phyloP scores from a whole-genome alignment of 176 grass and related monocot species.

The Thalia dealbata region DNA sequence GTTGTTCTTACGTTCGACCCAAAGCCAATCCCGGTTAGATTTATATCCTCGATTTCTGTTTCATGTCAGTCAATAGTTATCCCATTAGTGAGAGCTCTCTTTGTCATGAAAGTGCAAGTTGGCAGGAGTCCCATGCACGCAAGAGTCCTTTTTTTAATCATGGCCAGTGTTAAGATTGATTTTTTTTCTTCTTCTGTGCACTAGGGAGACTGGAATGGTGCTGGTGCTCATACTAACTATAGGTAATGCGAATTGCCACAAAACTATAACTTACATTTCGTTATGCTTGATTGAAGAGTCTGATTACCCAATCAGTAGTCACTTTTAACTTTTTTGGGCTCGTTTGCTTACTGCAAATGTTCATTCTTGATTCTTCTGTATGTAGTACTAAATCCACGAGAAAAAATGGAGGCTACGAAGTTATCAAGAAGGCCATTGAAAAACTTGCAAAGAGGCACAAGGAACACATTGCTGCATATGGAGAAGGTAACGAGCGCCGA shows the following conservation, averaged over 20 bases:
- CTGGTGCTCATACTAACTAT: conserved; percentile 91
- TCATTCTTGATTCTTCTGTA: background rate
- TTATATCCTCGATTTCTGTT: background rate
- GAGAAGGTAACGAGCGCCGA: conserved; percentile 88
- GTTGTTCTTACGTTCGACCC: conserved; percentile 86
- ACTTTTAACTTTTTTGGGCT: background rate
- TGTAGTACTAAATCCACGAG: conserved; percentile 95
- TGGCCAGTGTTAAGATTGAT: background rate
- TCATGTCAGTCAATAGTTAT: background rate
- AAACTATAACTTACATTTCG: background rate
- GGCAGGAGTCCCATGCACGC: too few relatives aligned
- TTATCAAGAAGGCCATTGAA: conserved; percentile 71
- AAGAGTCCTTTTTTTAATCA: background rate
- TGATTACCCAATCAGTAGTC: background rate
- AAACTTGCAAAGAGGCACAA: conserved; percentile 66
- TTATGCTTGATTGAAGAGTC: background rate
- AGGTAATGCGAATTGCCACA: conserved; percentile 26
- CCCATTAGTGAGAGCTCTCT: too few relatives aligned
- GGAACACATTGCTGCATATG: conserved; percentile 90
- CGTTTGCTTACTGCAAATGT: background rate
- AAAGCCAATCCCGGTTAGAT: conserved; percentile 62
- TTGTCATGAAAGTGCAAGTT: too few relatives aligned
- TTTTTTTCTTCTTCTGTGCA: background rate
- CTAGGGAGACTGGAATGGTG: conserved; percentile 95
- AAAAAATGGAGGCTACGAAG: conserved; percentile 65